A percentile compares a stretch with the other conserved stretches of the same genome.
Conservation (phyloP, 2,329 filamentous ascomycete genomes). For the Helminthosporium solani region DNA sequence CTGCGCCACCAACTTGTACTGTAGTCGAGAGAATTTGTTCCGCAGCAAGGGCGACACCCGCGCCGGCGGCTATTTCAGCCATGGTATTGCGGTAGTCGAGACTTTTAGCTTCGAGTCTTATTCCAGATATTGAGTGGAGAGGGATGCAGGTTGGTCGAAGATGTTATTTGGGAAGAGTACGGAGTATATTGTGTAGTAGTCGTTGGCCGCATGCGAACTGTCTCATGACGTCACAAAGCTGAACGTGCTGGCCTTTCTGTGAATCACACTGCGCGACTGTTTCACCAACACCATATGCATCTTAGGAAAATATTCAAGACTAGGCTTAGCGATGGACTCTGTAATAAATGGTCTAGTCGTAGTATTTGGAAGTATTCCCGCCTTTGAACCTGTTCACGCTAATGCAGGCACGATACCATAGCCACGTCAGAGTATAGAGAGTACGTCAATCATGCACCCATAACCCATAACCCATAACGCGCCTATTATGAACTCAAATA, state of each 20-base stretch:
- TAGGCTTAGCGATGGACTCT: neutral
- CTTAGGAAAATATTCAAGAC: too few relatives aligned
- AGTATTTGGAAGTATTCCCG: neutral
- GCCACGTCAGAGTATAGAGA: neutral
- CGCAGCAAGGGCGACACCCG: conserved; percentile 38
- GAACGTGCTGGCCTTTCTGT: too few relatives aligned
- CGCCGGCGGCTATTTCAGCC: conserved; percentile 45
- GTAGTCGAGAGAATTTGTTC: conserved; percentile 45
- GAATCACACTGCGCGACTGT: too few relatives aligned
- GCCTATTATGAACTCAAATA: too few relatives aligned
- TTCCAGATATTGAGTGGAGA: too few relatives aligned
- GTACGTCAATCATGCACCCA: too few relatives aligned
- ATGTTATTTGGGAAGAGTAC: too few relatives aligned
- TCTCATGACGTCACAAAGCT: neutral
- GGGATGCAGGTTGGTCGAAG: too few relatives aligned
- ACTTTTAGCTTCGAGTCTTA: too few relatives aligned
- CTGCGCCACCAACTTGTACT: conserved; percentile 41
- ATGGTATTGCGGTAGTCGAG: conserved; percentile 16
- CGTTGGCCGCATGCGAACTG: neutral
- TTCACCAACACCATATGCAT: too few relatives aligned
- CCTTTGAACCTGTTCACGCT: neutral
- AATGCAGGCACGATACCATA: conserved; percentile 2
- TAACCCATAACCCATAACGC: too few relatives aligned
- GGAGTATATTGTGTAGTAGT: too few relatives aligned
- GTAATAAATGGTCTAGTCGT: neutral